Evolutionary conservation across 768 basidiomycete species (phyloP), one percentile per base, ranked within the genome.

Genomic region (Serendipita sp.): DNA sequence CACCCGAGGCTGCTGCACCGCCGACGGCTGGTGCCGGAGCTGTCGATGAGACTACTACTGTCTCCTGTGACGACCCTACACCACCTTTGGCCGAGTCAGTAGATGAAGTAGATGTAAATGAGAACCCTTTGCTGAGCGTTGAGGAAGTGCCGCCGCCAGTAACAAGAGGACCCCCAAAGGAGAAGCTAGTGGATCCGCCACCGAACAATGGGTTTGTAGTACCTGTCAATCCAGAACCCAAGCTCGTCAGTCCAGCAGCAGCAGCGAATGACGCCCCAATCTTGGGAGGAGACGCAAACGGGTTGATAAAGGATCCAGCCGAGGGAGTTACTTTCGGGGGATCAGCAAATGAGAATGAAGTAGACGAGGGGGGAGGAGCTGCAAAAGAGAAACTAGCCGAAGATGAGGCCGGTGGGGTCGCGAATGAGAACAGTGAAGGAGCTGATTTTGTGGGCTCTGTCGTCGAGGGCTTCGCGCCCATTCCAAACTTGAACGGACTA

Each of bases 401-500:
- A 23, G 55, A n/a, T 27, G 55, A 27, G 10, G 55, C 10, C 5
- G 55, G 55, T 36, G 55, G 55, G 11, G 23, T 27, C 10, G 55
- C 27, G 34, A 60, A 60, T 11, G 55, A 60, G 27, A 60, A 60
- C 3, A 10, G 5, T 5, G 48, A 40, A 40, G 37, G 37, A 40
- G 37, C 37, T 6, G 37, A 40, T 31, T 50, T 50, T n/a, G 48
- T 50, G n/a, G 48, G 18, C 16, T 50, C 48, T 18, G 37, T 6
- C 5, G 55, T 27, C 10, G 55, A 3, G 10, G 55, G 55, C n/a
- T 36, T 60, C 10, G 55, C 23, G 10, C 55, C 55, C 55, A 60
- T 60, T 3, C 55, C 55, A 60, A 60, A 60, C 34, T 29, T 60
- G 55, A 60, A 60, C 10, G 55, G 55, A 60, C 55, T 36, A 31